Evolutionary conservation across 768 basidiomycete species (phyloP).

Genomic region (Lactarius indigo): DNA sequence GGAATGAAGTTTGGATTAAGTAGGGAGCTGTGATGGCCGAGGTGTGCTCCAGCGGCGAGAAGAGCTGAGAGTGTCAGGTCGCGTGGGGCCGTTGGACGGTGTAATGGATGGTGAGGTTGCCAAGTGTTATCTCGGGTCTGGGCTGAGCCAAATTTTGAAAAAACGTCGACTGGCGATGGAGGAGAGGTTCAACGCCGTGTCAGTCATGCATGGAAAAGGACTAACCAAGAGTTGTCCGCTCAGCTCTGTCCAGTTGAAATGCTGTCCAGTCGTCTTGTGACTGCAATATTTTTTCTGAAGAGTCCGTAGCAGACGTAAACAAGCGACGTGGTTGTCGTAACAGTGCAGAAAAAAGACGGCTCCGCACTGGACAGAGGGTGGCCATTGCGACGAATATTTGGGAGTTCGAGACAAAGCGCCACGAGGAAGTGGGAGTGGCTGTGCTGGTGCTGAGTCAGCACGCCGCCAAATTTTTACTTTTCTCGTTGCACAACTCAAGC

Average conservation of each 20-base stretch:
- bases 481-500: conserved; percentile 23
- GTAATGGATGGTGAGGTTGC: conserved; percentile 68
- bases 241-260: conserved; percentile 57
- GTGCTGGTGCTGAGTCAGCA: conserved; percentile 15
- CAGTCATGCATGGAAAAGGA: conserved; percentile 17
- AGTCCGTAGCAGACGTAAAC: conserved; percentile 23
- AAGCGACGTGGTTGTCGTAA: background rate
- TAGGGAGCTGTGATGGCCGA: conserved; percentile 81
- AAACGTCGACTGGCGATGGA: conserved; percentile 35
- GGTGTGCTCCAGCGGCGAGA: conserved; percentile 88
- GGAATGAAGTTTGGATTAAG: conserved; percentile 90
- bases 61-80: conserved; percentile 84
- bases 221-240: conserved; percentile 53
- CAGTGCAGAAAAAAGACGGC: conserved; percentile 5
- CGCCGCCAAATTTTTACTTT: background rate
- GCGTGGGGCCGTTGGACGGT: conserved; percentile 54
- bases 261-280: conserved; percentile 61
- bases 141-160: conserved; percentile 74
- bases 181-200: conserved; percentile 18
- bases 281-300: conserved; percentile 32
- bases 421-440: background rate
- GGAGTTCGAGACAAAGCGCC: background rate
- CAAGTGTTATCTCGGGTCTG: conserved; percentile 64
- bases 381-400: conserved; percentile 17
- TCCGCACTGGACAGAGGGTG: conserved; percentile 26